Base-by-base conservation (phyloP, 2,329 filamentous ascomycete genomes). In the Apiospora aurea region DNA sequence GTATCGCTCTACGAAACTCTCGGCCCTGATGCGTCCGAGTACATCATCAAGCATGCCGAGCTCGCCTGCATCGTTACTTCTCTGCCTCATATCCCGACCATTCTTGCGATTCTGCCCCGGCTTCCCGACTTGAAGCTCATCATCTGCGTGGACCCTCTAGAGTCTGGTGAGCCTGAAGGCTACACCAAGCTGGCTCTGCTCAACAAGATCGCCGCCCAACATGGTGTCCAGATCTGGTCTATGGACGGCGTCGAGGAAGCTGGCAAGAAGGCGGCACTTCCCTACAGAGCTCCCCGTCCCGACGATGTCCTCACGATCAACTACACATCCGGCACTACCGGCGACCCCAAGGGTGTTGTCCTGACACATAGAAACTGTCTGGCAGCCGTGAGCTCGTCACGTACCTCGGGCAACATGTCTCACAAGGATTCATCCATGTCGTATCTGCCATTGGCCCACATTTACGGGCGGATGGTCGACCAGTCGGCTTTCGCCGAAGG, bases 1-100 rank as follows among this genome's bases (percentile, higher is more conserved):
- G 95, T 99, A 71, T 97, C 96, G 6, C 92, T 99, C 69, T 99
- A 99, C 85, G 96, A 98, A 82, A 98, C 96, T 16, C 89, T 99
- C 6, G 96, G 96, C 13, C 92, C 96, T 16, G 94, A 97, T 76
- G 90, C 95, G 2, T 95, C 94, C 72, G 95, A 98, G 84, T 98
- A 94, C 84, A 98, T 99, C 82, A 93, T 98, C 85, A 97, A 97
- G 83, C 96, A 98, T 81, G 90, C 94, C 71, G 88, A 91, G 74
- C 85, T 98, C 71, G 82, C 87, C 72, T 94, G 91, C 78, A 90
- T 98, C 51, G 91, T 93, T 74, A 92, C 93, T 72, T 95, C 93
- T 41, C 85, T 98, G 66, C 90, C 91, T 61, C 95, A 97, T 79
- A 91, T 98, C 70, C 91, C 94, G 1, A 89, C 91, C 21, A 88